These are phyloP conservation scores for Draba incana DNA, from an alignment of 345 rosid species.

Conservation along the genomic window DNA sequence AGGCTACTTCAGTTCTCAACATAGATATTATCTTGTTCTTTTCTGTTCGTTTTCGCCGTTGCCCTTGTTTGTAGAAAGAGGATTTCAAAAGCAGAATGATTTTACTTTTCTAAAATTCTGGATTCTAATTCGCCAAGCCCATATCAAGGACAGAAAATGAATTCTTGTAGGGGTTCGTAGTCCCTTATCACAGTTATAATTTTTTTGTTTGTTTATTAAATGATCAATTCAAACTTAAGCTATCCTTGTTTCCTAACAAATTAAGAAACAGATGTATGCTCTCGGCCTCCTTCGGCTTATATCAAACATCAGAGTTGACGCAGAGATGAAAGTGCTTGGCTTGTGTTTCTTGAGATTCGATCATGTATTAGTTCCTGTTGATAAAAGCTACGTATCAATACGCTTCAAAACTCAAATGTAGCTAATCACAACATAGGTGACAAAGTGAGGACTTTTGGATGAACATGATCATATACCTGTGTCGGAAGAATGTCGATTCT, in stretches of 20 bases:
- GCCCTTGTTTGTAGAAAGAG: too few relatives aligned
- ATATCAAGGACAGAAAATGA: not conserved
- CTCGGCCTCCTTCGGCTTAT: conserved; percentile 10
- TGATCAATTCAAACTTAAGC: not conserved
- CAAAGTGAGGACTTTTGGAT: conserved; percentile 9
- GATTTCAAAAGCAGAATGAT: too few relatives aligned
- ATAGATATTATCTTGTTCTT: conserved; percentile 18
- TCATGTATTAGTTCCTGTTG: conserved; percentile 77
- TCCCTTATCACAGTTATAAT: too few relatives aligned
- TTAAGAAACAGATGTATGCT: not conserved
- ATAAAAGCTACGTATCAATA: conserved; percentile 16
- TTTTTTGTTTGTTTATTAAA: not conserved
- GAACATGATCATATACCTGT: conserved; percentile 46
- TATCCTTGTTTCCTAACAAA: not conserved
- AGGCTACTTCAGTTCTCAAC: conserved; percentile 36
- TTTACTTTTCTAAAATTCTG: not conserved
- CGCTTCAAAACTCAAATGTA: conserved; percentile 10
- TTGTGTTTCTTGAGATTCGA: conserved; percentile 76
- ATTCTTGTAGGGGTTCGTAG: not conserved
- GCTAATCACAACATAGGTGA: not conserved
- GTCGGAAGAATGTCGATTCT: conserved; percentile 55
- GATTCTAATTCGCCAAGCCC: not conserved
- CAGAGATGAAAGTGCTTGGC: conserved; percentile 59
- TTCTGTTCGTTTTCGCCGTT: too few relatives aligned
- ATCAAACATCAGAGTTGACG: conserved; percentile 32